Base-by-base conservation (phyloP, 352 stramenopile genomes). In the Paralagenidium karlingii region DNA sequence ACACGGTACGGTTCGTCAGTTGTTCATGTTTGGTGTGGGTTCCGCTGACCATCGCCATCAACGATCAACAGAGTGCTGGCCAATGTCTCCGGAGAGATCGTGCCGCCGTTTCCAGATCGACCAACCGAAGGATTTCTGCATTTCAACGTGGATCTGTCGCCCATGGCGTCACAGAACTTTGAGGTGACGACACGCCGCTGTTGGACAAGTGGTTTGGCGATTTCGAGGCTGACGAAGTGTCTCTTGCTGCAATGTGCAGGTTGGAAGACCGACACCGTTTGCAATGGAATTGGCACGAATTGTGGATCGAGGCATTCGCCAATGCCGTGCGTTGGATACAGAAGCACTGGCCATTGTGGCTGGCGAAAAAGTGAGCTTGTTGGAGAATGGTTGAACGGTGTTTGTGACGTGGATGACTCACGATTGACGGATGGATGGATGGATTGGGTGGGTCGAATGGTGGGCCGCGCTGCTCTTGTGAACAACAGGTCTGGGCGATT, bases 401-500 rank as follows among this genome's bases (percentile, higher is more conserved):
- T n/a, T n/a, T n/a, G n/a, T n/a, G n/a, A n/a, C n/a, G n/a, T n/a
- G n/a, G n/a, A n/a, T n/a, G n/a, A n/a, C n/a, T n/a, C n/a, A n/a
- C n/a, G n/a, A n/a, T n/a, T n/a, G n/a, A n/a, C n/a, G n/a, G n/a
- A n/a, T n/a, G n/a, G n/a, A n/a, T n/a, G n/a, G n/a, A n/a, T n/a
- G n/a, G n/a, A n/a, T n/a, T n/a, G n/a, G n/a, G n/a, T n/a, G n/a
- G n/a, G n/a, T n/a, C n/a, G n/a, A n/a, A n/a, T n/a, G n/a, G n/a
- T n/a, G n/a, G n/a, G n/a, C n/a, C n/a, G n/a, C n/a, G n/a, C 13
- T 13, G n/a, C n/a, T n/a, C n/a, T n/a, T n/a, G n/a, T n/a, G n/a
- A n/a, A n/a, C n/a, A n/a, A n/a, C n/a, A n/a, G n/a, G n/a, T 88
- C 19, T 98, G 93, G 93, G 65, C 82, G 27, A 82, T 98, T 36